Conservation (phyloP, 75 land plant genomes). For the Cunninghamia lanceolata region DNA sequence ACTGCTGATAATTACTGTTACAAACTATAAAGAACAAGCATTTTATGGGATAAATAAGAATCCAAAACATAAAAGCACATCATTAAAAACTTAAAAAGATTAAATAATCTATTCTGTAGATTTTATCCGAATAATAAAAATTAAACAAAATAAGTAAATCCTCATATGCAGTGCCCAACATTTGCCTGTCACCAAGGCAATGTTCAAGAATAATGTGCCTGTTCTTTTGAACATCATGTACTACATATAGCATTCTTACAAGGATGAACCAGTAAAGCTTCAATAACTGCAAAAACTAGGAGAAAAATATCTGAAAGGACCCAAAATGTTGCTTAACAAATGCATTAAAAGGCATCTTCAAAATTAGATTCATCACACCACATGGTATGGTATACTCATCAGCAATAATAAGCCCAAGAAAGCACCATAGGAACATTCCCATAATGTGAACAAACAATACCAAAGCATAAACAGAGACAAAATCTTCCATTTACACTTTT, state of each 20-base stretch:
- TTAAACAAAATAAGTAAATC: background rate
- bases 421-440: too few species aligned
- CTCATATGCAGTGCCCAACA: background rate
- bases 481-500: too few species aligned
- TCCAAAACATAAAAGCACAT: conserved; percentile 1
- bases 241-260: background rate
- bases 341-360: too few species aligned
- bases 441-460: too few species aligned
- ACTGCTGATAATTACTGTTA: background rate
- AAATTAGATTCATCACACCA: too few species aligned
- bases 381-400: too few species aligned
- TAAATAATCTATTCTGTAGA: background rate
- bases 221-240: background rate
- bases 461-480: too few species aligned
- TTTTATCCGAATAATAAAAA: background rate
- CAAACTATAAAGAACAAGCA: background rate
- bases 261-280: too few species aligned
- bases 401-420: too few species aligned
- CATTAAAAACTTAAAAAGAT: background rate
- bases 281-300: too few species aligned
- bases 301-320: too few species aligned
- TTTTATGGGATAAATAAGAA: background rate
- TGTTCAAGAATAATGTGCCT: background rate
- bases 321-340: too few species aligned
- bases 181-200: background rate